Conservation (phyloP, 2,329 filamentous ascomycete genomes). For the Ophidiomyces ophidiicola region DNA sequence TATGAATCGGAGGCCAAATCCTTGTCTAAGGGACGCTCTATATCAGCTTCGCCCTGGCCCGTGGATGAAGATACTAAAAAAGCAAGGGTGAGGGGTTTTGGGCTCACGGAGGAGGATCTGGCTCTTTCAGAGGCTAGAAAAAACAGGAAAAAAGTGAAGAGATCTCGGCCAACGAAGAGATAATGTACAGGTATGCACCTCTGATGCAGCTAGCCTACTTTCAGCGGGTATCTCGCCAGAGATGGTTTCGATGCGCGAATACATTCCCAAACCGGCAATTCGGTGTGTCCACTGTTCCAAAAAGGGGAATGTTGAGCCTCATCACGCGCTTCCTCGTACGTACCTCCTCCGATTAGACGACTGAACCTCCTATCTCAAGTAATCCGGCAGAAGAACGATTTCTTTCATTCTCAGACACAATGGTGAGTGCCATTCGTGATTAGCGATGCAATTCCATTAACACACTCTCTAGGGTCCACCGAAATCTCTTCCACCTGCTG, state of each 20-base stretch:
- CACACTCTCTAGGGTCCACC: conserved; percentile 14
- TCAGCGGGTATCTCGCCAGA: no score
- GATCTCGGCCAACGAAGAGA: neutral
- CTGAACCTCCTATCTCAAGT: neutral
- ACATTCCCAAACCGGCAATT: neutral
- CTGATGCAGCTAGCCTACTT: no score
- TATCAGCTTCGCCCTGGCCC: no score
- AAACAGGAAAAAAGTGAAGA: no score
- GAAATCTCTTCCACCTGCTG: conserved; percentile 46
- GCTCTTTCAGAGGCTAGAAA: no score
- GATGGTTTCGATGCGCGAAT: neutral
- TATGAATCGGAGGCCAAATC: conserved; percentile 3
- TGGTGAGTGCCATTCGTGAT: no score
- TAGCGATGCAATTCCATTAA: no score
- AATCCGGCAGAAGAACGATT: neutral
- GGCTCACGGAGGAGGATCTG: neutral
- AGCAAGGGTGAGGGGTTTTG: neutral
- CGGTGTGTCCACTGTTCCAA: neutral
- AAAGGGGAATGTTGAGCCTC: conserved; percentile 7
- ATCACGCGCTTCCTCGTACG: neutral
- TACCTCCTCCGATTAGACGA: no score
- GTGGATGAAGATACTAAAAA: no score
- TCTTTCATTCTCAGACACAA: neutral
- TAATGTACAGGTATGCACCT: no score
- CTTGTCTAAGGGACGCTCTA: conserved; percentile 1